A percentile compares a stretch with the other conserved stretches of the same genome.
Conservation (phyloP, 2,329 filamentous ascomycete species). For the Alternaria incomplexa region DNA sequence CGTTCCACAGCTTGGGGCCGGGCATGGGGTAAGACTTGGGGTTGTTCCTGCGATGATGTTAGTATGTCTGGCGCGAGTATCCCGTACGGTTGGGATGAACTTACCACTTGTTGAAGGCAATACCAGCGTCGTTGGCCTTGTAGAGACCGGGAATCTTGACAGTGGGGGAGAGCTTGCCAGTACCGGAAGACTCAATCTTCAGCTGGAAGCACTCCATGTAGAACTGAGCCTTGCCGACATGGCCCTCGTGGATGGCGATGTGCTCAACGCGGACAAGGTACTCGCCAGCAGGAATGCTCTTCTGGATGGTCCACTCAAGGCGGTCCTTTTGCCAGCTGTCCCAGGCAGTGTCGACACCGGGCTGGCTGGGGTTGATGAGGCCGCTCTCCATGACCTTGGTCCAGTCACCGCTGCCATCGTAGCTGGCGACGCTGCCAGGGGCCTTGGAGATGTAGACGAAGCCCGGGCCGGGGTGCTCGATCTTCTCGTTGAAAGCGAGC, state of each 20-base stretch:
- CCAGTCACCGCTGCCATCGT: constrained; percentile 67
- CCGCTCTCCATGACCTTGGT: constrained; percentile 44
- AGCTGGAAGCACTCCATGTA: constrained; percentile 54
- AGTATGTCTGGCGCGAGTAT: background rate
- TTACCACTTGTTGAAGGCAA: constrained; percentile 54
- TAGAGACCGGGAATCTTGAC: constrained; percentile 60
- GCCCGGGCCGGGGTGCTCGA: constrained; percentile 50
- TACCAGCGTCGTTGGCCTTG: constrained; percentile 55
- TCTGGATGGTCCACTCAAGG: constrained; percentile 35
- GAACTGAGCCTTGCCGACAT: constrained; percentile 40
- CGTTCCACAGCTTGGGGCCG: constrained; percentile 36
- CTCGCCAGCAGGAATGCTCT: constrained; percentile 47
- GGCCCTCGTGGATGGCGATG: constrained; percentile 42
- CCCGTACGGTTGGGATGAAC: background rate
- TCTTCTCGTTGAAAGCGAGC: constrained; percentile 58
- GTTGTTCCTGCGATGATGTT: constrained; percentile 22
- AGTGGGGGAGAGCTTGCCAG: constrained; percentile 52
- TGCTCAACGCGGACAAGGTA: constrained; percentile 47
- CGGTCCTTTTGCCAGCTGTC: constrained; percentile 49
- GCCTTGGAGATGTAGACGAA: constrained; percentile 54
- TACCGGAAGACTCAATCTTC: constrained; percentile 51
- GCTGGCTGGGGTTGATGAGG: constrained; percentile 32
- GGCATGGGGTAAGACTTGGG: constrained; percentile 41
- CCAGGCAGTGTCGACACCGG: constrained; percentile 34
- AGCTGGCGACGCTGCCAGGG: constrained; percentile 69